Base-by-base conservation (phyloP, 2,329 filamentous ascomycete species). In the Fusarium sp. region DNA sequence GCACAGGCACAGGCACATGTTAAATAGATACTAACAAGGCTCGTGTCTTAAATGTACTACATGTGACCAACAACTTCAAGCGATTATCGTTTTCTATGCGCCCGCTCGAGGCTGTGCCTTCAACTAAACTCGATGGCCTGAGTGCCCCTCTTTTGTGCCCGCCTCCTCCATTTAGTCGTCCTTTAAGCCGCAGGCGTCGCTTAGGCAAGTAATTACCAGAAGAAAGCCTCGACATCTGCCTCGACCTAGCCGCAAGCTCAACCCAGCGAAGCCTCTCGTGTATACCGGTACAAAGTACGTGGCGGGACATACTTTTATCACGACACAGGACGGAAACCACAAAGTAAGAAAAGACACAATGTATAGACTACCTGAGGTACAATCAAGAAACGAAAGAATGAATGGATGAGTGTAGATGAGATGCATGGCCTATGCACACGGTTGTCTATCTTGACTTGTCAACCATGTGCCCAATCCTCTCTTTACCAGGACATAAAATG, bases 331-430 rank as follows among this genome's bases (percentile, higher is more conserved):
- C 6, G 13, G 3, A 5, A 11, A 24, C 35, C 57, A 26, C 49
- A 46, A 49, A 59, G 56, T 60, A 56, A 64, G 59, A 62, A 68
- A 61, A 71, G 47, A 71, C 57, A 68, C 49, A 59, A 68, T 74
- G 68, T 74, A 54, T 58, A 66, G 62, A 72, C 71, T 74, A 74
- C 67, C 65, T 70, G 68, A 70, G 47, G 56, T 56, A 66, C 50
- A 56, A 68, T 55, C 57, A 66, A 65, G 58, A 61, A 65, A 72
- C 44, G 67, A 68, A 51, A 52, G 59, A 69, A 55, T 56, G 63
- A 43, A 57, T 59, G 60, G 55, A 43, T 43, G 30, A 35, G 41
- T 57, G 47, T 33, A 40, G 48, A 56, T 43, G 54, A 46, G 50
- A 58, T 56, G 53, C 20, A 52, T 33, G 32, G 44, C 51, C 54